These are phyloP conservation scores for Cichorium intybus DNA, from an alignment of 140 eudicot genomes.

Conservation along the genomic window DNA sequence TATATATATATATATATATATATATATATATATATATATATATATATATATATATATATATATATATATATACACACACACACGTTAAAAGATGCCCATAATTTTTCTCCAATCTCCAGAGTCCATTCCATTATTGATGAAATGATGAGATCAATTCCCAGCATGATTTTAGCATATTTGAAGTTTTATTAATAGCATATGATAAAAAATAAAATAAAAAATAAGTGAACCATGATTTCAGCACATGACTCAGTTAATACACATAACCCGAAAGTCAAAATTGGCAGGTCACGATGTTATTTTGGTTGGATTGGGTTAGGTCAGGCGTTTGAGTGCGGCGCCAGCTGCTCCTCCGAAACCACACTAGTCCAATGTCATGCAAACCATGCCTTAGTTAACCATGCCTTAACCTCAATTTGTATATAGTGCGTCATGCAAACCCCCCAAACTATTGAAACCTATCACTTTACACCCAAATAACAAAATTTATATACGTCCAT, in stretches of 20 bases:
- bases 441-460: neutral
- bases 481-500: neutral
- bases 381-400: no score
- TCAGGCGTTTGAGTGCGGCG: slow-evolving; percentile 24
- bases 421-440: neutral
- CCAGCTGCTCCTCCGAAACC: slow-evolving; percentile 14
- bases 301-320: slow-evolving; percentile 8
- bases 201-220: neutral
- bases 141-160: slow-evolving; percentile 2
- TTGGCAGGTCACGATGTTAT: slow-evolving; percentile 5
- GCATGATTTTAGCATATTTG: neutral
- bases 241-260: slow-evolving; percentile 24
- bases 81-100: neutral
- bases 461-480: neutral
- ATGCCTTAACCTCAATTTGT: neutral
- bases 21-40: no score
- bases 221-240: slow-evolving; percentile 12
- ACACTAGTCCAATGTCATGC: neutral
- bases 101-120: no score
- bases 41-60: no score
- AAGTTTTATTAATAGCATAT: neutral
- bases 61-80: no score
- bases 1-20: no score
- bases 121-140: neutral
- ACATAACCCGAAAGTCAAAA: slow-evolving; percentile 3